Evolutionary conservation across 192 early-diverging fungal genomes (phyloP), one percentile per base, ranked within the genome.

Genomic region (Backusella circina): DNA sequence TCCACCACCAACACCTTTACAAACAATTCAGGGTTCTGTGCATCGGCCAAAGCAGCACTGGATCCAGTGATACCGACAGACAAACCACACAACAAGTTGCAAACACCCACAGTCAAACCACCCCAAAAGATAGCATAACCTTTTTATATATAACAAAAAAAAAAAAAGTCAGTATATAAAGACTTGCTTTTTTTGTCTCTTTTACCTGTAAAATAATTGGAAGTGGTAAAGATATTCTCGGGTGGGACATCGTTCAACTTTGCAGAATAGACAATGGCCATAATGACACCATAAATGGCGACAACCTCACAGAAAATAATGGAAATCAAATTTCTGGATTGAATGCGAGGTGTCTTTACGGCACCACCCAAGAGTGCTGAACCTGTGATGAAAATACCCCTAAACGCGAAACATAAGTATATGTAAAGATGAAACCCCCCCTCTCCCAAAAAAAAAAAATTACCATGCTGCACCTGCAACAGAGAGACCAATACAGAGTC

Each of bases 261-360:
- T 12, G 94, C 86, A 8, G 94, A 94, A 80, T 96, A 98, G 37
- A 99, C 95, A 76, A 99, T 99, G 26, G 96, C 95, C 90, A 99
- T 97, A 77, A 99, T 98, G 30, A 99, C 88, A 71, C 97, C 97
- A 86, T 99, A 99, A 75, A 99, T 99, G 74, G 96, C 97, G 12
- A 99, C 97, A 65, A 98, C 98, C 86, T 99, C 98, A 85, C 96
- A 99, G 79, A 99, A 99, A 81, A 98, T 99, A 75, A 99, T 97
- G 77, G 94, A 95, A 83, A 98, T 97, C 77, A 99, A 88, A 88
- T 99, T 99, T 84, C 97, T 97, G 31, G 96, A 97, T 64, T 92
- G 88, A 75, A 99, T 98, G 35, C 98, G 88, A 71, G 98, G 98
- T 3, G 95, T 89, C 54, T 89, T 86, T 54, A 99, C 95, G 15